These are phyloP conservation scores for Flaveria floridana DNA, from an alignment of 140 eudicot genomes.

Conservation along the genomic window DNA sequence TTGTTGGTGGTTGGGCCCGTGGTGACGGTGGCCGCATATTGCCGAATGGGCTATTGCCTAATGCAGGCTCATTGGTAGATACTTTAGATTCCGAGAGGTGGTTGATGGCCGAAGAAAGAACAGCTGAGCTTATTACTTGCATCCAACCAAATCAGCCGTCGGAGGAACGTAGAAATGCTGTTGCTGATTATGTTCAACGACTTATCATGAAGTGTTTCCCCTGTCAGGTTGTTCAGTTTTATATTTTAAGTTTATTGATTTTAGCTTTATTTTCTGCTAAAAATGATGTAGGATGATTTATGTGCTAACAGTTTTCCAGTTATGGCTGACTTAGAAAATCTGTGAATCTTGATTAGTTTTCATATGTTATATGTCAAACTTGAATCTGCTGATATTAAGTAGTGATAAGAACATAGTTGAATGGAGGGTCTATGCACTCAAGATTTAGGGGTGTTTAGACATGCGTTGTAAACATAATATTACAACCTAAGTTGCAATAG, in stretches of 20 bases:
- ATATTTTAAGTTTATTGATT: not conserved
- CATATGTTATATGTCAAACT: slow-evolving; percentile 11
- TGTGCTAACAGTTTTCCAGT: not conserved
- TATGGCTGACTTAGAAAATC: not conserved
- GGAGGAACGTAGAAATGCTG: slow-evolving; percentile 77
- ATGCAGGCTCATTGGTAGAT: slow-evolving; percentile 61
- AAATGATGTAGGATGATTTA: not conserved
- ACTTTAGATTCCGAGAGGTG: slow-evolving; percentile 70
- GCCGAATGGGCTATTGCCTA: slow-evolving; percentile 83
- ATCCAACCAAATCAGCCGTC: slow-evolving; percentile 89
- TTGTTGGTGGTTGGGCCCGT: not conserved
- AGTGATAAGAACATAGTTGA: slow-evolving; percentile 9
- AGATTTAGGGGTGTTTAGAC: not conserved
- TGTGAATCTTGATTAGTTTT: not conserved
- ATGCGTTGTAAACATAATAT: not conserved
- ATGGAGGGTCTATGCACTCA: not conserved
- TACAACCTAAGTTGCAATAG: not conserved
- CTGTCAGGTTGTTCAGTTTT: slow-evolving; percentile 59
- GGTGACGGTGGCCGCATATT: slow-evolving; percentile 43
- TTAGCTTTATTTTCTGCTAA: not conserved
- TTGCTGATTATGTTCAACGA: slow-evolving; percentile 90
- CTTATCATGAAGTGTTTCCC: slow-evolving; percentile 86
- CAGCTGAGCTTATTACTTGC: slow-evolving; percentile 85
- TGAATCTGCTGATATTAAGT: slow-evolving; percentile 7
- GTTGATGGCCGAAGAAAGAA: slow-evolving; percentile 77